Base-by-base conservation (phyloP, 1,284 basidiomycete species). In the Boletellus deceptivus region DNA sequence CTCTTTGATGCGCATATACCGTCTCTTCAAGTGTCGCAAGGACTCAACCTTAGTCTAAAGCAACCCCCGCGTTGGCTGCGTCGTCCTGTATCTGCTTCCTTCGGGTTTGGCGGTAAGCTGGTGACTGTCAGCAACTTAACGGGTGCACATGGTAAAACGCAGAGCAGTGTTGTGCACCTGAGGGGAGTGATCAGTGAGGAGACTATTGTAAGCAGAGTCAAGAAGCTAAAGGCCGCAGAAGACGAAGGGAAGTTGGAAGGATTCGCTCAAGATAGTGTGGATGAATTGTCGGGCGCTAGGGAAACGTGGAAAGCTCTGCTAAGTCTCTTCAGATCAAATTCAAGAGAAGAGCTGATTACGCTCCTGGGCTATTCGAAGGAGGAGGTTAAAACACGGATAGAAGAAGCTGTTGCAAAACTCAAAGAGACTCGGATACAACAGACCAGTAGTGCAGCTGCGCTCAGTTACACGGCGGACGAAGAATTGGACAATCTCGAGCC, bases 1-100 rank as follows among this genome's bases (percentile, higher is more conserved):
- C 78, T 95, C 27, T 93, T 93, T 62, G 84, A 88, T 54, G 72
- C 79, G 13, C 80, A 84, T 79, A 60, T 72, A 76, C 43, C 75
- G 72, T 77, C 48, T 56, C 75, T 13, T 83, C 59, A 64, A 29
- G 22, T 11, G 17, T 24, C 46, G 1, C 64, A 49, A 11, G 61
- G 60, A 20, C 51, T 65, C 18, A 61, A 47, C 27, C 77, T 92
- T 42, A 93, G 89, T 2, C 82, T 96, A 55, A 87, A 90, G 67
- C 91, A 95, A 61, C 89, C 94, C 6, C 97, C 97, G 8, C 97
- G 94, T 67, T 98, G 97, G 97, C 82, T 98, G 37, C 85, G 90
- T 37, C 82, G 93, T 20, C 93, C 96, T 2, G 77, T 83, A 0
- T 86, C 87, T 1, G 84, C 79, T 42, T 84, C 91, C 1, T 99